Percentiles rank a stretch among this genome's conserved stretches.
Evolutionary conservation across 139 green algal genomes (phyloP).

Genomic region (Nannochloris sp.): DNA sequence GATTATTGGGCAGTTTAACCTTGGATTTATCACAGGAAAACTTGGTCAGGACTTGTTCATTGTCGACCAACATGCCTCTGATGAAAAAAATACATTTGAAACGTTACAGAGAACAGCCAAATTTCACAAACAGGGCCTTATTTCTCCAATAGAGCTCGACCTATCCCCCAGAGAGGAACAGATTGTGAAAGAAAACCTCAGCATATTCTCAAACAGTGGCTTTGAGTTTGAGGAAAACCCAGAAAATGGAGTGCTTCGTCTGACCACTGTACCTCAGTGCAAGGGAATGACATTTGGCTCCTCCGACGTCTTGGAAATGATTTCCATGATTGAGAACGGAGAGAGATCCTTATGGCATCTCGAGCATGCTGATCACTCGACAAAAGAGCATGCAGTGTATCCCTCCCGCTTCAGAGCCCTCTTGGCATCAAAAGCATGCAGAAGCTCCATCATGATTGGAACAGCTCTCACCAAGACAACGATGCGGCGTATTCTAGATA

Average conservation of each 20-base stretch:
- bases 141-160: conserved; percentile 50
- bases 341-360: neutral
- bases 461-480: conserved; percentile 39
- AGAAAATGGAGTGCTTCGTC: conserved; percentile 28
- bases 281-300: conserved; percentile 53
- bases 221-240: conserved; percentile 79
- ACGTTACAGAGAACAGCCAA: conserved; percentile 33
- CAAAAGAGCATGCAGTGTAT: neutral
- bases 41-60: conserved; percentile 88
- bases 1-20: conserved; percentile 91
- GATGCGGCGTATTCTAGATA: conserved; percentile 64
- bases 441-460: conserved; percentile 95
- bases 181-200: conserved; percentile 48
- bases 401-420: conserved; percentile 65
- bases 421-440: conserved; percentile 86
- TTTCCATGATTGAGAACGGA: conserved; percentile 29
- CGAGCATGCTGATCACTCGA: neutral
- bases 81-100: conserved; percentile 97
- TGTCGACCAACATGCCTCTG: conserved; percentile 87
- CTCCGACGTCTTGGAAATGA: conserved; percentile 56
- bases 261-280: conserved; percentile 53
- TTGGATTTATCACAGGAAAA: conserved; percentile 91
- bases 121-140: conserved; percentile 77
- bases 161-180: conserved; percentile 46
- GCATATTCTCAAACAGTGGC: conserved; percentile 71